phyloP scores from a whole-genome alignment of 2,329 filamentous ascomycete species.

The Verticillium isaacii region DNA sequence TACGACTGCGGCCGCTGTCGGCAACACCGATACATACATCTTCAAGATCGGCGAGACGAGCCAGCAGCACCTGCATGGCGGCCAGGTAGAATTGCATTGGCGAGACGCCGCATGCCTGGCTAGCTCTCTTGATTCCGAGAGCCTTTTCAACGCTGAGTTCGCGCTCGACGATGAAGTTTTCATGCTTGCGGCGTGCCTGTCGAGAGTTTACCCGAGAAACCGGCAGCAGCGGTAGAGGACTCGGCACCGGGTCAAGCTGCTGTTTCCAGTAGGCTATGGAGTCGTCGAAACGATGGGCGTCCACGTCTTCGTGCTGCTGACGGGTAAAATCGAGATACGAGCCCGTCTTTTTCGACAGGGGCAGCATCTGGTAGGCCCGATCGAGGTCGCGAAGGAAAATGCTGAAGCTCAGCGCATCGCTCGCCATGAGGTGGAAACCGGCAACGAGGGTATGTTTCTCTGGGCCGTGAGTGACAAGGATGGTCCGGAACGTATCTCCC shows the following conservation, averaged over 20 bases:
- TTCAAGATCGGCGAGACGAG: conserved; percentile 16
- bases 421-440: neutral
- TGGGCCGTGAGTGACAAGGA: no score
- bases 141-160: neutral
- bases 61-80: conserved; percentile 24
- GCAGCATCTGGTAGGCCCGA: neutral
- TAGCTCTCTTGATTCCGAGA: neutral
- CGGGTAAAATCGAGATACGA: neutral
- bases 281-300: neutral
- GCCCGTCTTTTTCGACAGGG: neutral
- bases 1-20: conserved; percentile 18
- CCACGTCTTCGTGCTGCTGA: neutral
- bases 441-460: neutral
- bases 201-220: neutral
- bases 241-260: neutral
- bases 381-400: neutral
- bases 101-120: neutral
- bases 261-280: neutral
- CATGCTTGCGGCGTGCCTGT: neutral
- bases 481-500: no score
- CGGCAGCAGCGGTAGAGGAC: neutral
- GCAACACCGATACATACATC: conserved; percentile 40
- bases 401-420: neutral
- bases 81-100: neutral
- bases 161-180: neutral